Percentiles rank a stretch among this genome's conserved stretches.
These are phyloP conservation scores for Coniosporium tulheliwenetii DNA, from an alignment of 2,329 filamentous ascomycete genomes.

Conservation along the genomic window DNA sequence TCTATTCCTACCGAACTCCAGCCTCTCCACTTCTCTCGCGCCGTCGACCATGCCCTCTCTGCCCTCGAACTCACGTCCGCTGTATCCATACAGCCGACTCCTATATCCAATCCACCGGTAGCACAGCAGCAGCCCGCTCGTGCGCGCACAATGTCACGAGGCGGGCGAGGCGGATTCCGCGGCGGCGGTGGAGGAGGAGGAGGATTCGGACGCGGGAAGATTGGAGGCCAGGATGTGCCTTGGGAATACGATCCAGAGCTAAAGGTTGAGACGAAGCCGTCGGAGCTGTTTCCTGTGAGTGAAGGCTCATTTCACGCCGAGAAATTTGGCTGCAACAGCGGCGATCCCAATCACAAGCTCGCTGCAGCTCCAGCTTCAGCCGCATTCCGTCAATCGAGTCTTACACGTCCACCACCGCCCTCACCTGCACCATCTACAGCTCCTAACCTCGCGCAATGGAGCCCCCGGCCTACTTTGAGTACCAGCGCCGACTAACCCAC, in stretches of 20 bases:
- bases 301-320: background rate
- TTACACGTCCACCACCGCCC: too few relatives aligned
- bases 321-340: background rate
- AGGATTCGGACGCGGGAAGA: slow-evolving; percentile 19
- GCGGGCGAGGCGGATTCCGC: slow-evolving; percentile 12
- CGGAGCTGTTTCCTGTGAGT: slow-evolving; percentile 24
- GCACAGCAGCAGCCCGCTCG: background rate
- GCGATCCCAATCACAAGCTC: too few relatives aligned
- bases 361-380: too few relatives aligned
- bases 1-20: too few relatives aligned
- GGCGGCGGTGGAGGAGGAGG: slow-evolving; percentile 15
- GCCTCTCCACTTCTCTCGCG: too few relatives aligned
- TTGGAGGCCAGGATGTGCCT: slow-evolving; percentile 25
- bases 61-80: background rate
- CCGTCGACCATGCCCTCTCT: background rate
- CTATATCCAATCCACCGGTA: background rate
- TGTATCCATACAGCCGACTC: background rate
- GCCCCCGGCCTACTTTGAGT: too few relatives aligned
- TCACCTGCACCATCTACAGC: too few relatives aligned
- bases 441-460: too few relatives aligned
- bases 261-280: slow-evolving; percentile 17
- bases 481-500: slow-evolving; percentile 7
- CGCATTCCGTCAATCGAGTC: too few relatives aligned
- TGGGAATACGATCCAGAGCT: slow-evolving; percentile 26
- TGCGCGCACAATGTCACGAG: slow-evolving; percentile 12